Conservation (phyloP, 768 basidiomycete genomes). For the Leccinum obscurum region DNA sequence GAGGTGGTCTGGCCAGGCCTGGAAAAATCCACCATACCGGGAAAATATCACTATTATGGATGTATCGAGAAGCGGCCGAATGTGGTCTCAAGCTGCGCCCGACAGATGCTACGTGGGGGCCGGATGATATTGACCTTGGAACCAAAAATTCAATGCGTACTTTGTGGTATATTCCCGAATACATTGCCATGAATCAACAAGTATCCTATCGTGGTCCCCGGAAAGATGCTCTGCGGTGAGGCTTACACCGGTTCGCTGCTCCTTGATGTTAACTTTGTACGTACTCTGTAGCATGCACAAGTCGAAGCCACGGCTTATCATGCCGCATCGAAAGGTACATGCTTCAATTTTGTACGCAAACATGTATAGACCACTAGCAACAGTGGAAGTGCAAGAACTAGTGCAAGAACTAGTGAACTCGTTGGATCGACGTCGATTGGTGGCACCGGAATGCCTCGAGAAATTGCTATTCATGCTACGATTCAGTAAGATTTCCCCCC, state of each 20-base stretch:
- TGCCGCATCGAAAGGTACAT: not conserved
- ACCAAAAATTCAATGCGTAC: too few species aligned
- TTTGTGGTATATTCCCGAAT: too few species aligned
- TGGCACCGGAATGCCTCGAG: slow-evolving; percentile 12
- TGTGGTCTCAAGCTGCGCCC: slow-evolving; percentile 11
- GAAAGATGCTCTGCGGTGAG: too few species aligned
- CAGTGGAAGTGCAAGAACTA: slow-evolving; percentile 3
- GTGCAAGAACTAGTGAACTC: not conserved
- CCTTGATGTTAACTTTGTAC: not conserved
- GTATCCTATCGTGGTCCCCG: too few species aligned
- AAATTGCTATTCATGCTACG: slow-evolving; percentile 16
- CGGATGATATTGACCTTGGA: too few species aligned
- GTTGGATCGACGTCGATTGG: slow-evolving; percentile 3
- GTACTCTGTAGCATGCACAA: slow-evolving; percentile 5
- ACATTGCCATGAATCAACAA: too few species aligned
- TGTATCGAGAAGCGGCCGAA: not conserved
- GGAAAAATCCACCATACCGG: not conserved
- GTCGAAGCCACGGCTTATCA: slow-evolving; percentile 12
- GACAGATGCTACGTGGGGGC: slow-evolving; percentile 2
- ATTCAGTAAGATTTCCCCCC: not conserved
- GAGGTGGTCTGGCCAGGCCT: slow-evolving; percentile 6
- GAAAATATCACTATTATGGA: not conserved
- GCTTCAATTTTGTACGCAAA: not conserved
- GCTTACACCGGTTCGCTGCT: too few species aligned
- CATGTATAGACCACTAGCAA: not conserved